Conservation (phyloP, 2,329 filamentous ascomycete species). For the Leptographium radiaticola region DNA sequence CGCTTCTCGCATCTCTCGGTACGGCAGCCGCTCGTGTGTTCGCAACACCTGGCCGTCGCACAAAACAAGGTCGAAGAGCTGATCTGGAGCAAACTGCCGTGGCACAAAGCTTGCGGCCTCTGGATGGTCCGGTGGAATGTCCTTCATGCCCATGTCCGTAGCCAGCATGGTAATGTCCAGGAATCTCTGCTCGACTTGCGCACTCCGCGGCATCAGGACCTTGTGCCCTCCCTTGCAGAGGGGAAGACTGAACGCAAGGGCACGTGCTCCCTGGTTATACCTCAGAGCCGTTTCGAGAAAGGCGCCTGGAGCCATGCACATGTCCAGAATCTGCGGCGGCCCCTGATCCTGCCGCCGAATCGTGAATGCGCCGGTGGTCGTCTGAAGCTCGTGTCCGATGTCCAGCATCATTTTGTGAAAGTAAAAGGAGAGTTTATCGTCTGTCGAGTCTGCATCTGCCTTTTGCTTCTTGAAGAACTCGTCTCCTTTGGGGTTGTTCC, state of each 20-base stretch:
- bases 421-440: conserved; percentile 15
- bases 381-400: conserved; percentile 29
- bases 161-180: conserved; percentile 40
- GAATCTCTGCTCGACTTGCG: conserved; percentile 12
- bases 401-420: conserved; percentile 30
- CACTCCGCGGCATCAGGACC: conserved; percentile 15
- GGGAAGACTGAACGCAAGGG: conserved; percentile 29
- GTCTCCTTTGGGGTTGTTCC: conserved; percentile 29
- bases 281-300: conserved; percentile 27
- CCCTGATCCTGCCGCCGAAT: conserved; percentile 3
- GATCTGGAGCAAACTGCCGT: conserved; percentile 23
- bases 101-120: conserved; percentile 17
- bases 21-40: conserved; percentile 20
- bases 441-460: conserved; percentile 6
- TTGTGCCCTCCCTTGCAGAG: conserved; percentile 25
- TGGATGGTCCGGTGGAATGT: conserved; percentile 20
- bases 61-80: conserved; percentile 28
- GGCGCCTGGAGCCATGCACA: conserved; percentile 43
- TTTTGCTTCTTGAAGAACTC: conserved; percentile 27
- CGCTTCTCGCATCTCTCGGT: conserved; percentile 23
- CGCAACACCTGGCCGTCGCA: conserved; percentile 35
- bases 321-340: conserved; percentile 29
- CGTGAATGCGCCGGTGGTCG: conserved; percentile 18
- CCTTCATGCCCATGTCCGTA: conserved; percentile 26
- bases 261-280: conserved; percentile 19